Evolutionary conservation across 331 rosid species (phyloP).

Genomic region (Quercus lobata): DNA sequence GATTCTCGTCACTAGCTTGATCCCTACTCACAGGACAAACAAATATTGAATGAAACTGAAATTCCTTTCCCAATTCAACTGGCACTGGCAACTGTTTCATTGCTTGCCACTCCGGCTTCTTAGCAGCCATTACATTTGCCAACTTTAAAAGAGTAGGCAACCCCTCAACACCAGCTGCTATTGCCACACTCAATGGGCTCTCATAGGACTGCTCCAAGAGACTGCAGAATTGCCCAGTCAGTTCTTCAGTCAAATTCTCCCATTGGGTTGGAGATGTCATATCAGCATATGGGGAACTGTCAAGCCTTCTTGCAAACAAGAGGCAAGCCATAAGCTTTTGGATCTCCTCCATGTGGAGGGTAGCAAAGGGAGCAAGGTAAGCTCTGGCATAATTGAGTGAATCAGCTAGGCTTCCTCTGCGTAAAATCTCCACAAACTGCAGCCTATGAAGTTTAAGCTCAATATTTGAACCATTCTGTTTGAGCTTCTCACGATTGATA

Average conservation of each 20-base stretch:
- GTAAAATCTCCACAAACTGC: constrained; percentile 70
- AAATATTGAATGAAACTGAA: constrained; percentile 83
- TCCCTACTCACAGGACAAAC: constrained; percentile 93
- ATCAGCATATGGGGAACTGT: constrained; percentile 67
- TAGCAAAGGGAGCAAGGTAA: constrained; percentile 62
- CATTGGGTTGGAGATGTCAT: constrained; percentile 54
- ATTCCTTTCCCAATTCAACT: constrained; percentile 73
- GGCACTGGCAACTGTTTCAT: constrained; percentile 84
- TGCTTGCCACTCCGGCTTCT: constrained; percentile 84
- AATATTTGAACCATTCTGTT: constrained; percentile 49
- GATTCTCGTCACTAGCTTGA: constrained; percentile 80
- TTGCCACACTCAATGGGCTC: constrained; percentile 63
- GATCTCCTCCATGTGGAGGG: constrained; percentile 61
- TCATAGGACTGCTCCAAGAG: constrained; percentile 58
- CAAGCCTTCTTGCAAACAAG: constrained; percentile 58
- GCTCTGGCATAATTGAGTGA: constrained; percentile 66
- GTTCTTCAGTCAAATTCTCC: constrained; percentile 69
- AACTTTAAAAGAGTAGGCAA: constrained; percentile 76
- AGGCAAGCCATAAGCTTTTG: constrained; percentile 90
- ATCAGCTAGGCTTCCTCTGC: constrained; percentile 49
- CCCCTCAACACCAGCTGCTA: constrained; percentile 81
- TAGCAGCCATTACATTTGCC: constrained; percentile 79
- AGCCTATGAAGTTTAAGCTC: constrained; percentile 68
- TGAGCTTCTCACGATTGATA: constrained; percentile 50
- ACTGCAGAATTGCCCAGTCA: constrained; percentile 59